Base-by-base conservation (phyloP, 257 asterid genomes). In the Nicotiana attenuata region DNA sequence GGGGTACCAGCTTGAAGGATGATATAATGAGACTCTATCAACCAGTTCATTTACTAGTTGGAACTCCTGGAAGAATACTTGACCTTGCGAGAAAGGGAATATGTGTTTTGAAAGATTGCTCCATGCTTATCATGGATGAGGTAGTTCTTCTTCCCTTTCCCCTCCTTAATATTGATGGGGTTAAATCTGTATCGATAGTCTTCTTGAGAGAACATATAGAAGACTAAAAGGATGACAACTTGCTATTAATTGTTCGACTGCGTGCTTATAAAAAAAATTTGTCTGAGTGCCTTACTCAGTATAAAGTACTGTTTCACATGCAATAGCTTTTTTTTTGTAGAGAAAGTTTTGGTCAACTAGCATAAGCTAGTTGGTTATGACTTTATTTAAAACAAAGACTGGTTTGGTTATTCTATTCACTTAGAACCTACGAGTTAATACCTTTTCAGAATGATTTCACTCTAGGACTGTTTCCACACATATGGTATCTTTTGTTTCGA, bases 11-110 rank as follows among this genome's bases (percentile, higher is more conserved):
- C 91, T 83, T 94, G 83, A 94, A 90, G 81, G 98, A 94, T 85
- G 98, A 94, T 87, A 94, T 94, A 80, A 94, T 94, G 98, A 94
- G 98, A 26, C 90, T 94, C 31, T 92, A 91, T 83, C 97, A 94
- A 85, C 98, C 98, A 4, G 98, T 94, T 86, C 98, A 94, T 88
- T 89, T 94, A 83, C 94, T 94, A 76, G 97, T 94, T 84, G 98
- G 98, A 80, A 94, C 98, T 63, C 98, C 98, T n/a, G 98, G 98
- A 85, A 89, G 97, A 90, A 89, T 94, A 82, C 94, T 94, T 67
- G 98, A 94, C 89, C 97, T 94, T 81, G 86, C 95, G 19, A 94
- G 86, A 80, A 94, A 92, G 88, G 91, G 94, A 67, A 80, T 94
- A 10, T 94, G 98, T 59, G 68, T 85, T 76, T 83, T 94, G 90